Base-by-base conservation (phyloP, 2,329 filamentous ascomycete species). In the Falciphora oryzae region DNA sequence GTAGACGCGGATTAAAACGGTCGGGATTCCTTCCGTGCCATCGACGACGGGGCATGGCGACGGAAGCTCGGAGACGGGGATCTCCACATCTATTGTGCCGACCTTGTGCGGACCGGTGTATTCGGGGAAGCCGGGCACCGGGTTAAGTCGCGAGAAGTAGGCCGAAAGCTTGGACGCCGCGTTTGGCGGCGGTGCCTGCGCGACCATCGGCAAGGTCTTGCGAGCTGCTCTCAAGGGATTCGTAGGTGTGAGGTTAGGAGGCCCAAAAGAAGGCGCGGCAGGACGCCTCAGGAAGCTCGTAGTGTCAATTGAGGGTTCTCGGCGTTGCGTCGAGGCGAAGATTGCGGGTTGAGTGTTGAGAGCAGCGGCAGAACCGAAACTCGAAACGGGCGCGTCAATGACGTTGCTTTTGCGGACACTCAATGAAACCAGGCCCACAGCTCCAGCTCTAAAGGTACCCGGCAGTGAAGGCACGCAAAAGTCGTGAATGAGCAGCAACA, bases 21-120 rank as follows among this genome's bases (percentile, higher is more conserved):
- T 96, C 27, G 86, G 80, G 59, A 93, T 86, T 59, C 81, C 79
- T 64, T 77, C 75, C 6, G 85, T 82, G 62, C 83, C 80, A 10
- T 81, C 78, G 7, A 85, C 84, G 10, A 79, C 75, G 4, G 81
- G 78, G 28, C 83, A 80, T 0, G 87, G 85, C 1, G 83, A 79
- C 2, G 81, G 73, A 7, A 89, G 77, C 61, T 86, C 82, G 32
- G 82, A 80, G 13, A 89, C 81, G 58, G 92, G 90, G 22, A 96
- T 85, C 77, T 96, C 92, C 68, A 94, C 82, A 71, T 96, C 92
- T 69, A 92, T 80, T 2, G 89, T 91, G 68, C 91, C 92, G 65
- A 95, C 91, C 70, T 87, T 86, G 79, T 92, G 88, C 0, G 90
- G 89, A 0, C 91, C 92, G 1, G 88, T 88, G 73, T 93, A 94